A percentile compares a stretch with the other conserved stretches of the same genome.
Evolutionary conservation across 495 filamentous ascomycete species (phyloP).

Genomic region (Cudoniella acicularis): DNA sequence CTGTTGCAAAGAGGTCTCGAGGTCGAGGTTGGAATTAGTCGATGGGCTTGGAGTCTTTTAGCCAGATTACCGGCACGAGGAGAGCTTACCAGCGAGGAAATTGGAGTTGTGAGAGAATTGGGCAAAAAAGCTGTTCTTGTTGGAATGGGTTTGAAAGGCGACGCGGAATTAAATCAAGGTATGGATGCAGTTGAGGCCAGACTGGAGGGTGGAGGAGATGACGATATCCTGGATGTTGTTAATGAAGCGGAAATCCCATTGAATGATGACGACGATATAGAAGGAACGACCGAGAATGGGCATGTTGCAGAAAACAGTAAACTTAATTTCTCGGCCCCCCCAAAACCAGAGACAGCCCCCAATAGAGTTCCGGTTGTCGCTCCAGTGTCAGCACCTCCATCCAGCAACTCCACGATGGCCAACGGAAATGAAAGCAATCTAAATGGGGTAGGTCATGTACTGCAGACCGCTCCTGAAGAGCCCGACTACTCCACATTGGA

Average conservation of each 20-base stretch:
- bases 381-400: too few relatives aligned
- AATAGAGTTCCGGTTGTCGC: too few relatives aligned
- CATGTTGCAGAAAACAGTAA: too few relatives aligned
- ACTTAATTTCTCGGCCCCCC: too few relatives aligned
- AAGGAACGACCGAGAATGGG: too few relatives aligned
- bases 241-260: conserved; percentile 27
- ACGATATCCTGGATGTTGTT: conserved; percentile 20
- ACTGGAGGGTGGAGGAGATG: conserved; percentile 27
- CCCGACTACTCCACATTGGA: too few relatives aligned
- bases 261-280: conserved; percentile 17
- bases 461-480: too few relatives aligned
- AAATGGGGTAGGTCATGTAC: too few relatives aligned
- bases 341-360: too few relatives aligned
- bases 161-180: conserved; percentile 21
- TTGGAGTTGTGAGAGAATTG: conserved; percentile 55
- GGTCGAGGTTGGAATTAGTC: conserved; percentile 39
- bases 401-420: too few relatives aligned
- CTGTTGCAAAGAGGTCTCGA: conserved; percentile 34
- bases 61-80: conserved; percentile 54
- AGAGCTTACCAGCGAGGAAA: conserved; percentile 52
- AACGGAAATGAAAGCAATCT: too few relatives aligned
- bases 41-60: conserved; percentile 62
- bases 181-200: conserved; percentile 27
- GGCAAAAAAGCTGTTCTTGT: conserved; percentile 55
- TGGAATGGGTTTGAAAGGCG: conserved; percentile 23